Evolutionary conservation across 768 basidiomycete species (phyloP), one percentile per base, ranked within the genome.

Genomic region (Trametes sanguinea): DNA sequence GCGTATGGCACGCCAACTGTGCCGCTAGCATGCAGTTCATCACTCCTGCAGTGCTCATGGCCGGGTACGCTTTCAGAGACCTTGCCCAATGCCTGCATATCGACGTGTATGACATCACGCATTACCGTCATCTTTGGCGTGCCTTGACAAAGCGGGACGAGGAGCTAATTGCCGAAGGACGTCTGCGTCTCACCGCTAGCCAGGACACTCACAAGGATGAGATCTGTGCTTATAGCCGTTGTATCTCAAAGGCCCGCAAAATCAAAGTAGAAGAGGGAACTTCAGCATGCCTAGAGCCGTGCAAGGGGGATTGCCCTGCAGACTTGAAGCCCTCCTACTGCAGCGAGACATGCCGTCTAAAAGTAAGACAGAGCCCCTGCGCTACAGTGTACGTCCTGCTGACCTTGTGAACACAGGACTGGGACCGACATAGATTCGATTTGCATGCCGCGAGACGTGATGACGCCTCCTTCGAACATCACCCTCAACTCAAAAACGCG

Each of bases 41-140:
- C 29, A 51, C 37, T 4, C 57, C 48, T 11, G 57, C 48, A 9
- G 50, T 58, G 27, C 48, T 58, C 32, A n/a, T 51, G 8, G 57
- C 42, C 6, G 57, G 57, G 10, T 51, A 37, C 42, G 57, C 57
- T 39, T 51, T 58, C 40, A 30, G 16, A 10, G n/a, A n/a, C 10
- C 50, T 58, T 10, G 40, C 22, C 16, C n/a, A 8, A 13, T 10
- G 6, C 4, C 27, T 58, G 14, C 22, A 27, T 9, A 7, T 57
- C 35, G 46, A 57, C 56, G 9, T 32, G 9, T 17, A 29, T 10
- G 7, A 2, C n/a, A 29, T 51, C 16, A 13, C 13, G 40, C 48
- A 43, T 8, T 51, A 33, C 40, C 27, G 48, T 1, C 40, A 48
- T 40, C 30, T 58, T 27, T 58, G 57, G 57, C 57, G 57, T 30